Base-by-base conservation (phyloP, 225 moss, liverwort and hornwort species). In the Pseudisothecium myosuroides region DNA sequence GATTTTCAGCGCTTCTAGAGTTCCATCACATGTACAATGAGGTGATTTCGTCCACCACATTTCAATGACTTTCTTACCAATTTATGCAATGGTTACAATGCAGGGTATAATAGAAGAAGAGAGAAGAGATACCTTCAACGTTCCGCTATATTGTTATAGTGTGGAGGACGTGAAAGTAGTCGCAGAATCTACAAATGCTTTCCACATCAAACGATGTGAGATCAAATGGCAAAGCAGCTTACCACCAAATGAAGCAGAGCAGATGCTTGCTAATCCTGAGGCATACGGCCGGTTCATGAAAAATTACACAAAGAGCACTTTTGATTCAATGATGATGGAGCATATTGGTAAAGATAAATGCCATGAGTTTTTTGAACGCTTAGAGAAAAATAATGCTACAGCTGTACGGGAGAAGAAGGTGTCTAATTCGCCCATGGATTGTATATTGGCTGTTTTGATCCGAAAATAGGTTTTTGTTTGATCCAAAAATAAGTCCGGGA, bases 101-200 rank as follows among this genome's bases (percentile, higher is more conserved):
- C 22, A 68, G 84, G 89, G 89, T 12, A 21, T 73, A 6, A 55
- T 89, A 34, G 88, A 90, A 21, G 85, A 87, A 36, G 80, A 92
- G 39, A 88, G 32, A n/a, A 77, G 87, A 56, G 85, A 92, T 43
- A 89, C 87, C 43, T 88, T 91, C 69, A 93, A 89, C 22, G 1
- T 93, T 15, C 89, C 87, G 0, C 0, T 66, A 1, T 90, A 89
- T 16, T 4, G 0, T 23, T 55, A 31, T 29, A 92, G 37, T 34
- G 0, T 52, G 7, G 52, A 83, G 0, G 91, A 94, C 1, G 43
- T 90, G 28, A 75, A 74, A 83, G 23, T 3, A 28, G 87, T 80
- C 0, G 71, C 14, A 9, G 50, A 83, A 14, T 65, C 88, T 3
- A 89, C 86, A 17, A 85, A 86, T 1, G 45, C 85, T n/a, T 92